Percentiles rank a stretch among this genome's conserved stretches.
Evolutionary conservation across 305 asterid genomes (phyloP).

Genomic region (Fraxinus baroniana): DNA sequence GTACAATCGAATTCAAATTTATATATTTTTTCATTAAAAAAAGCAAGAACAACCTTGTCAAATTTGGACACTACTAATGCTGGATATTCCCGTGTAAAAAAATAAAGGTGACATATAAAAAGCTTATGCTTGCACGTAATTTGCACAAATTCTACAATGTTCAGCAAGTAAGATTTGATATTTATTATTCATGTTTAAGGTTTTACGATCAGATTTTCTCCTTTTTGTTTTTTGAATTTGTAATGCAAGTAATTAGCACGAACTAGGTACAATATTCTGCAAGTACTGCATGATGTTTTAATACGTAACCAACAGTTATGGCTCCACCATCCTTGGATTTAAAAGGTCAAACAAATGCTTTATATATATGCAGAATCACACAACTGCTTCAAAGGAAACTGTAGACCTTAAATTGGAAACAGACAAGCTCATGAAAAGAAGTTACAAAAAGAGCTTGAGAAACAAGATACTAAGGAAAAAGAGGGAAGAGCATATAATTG

Average conservation of each 20-base stretch:
- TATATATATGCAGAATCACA: too few species aligned
- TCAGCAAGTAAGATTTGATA: not conserved
- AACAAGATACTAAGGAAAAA: not conserved
- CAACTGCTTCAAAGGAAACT: not conserved
- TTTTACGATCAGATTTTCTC: not conserved
- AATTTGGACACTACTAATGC: not conserved
- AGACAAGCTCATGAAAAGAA: not conserved
- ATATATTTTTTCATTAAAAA: not conserved
- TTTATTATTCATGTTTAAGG: not conserved
- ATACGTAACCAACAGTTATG: not conserved
- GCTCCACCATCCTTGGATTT: not conserved
- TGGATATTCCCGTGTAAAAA: not conserved
- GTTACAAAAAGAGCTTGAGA: not conserved
- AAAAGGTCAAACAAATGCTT: not conserved
- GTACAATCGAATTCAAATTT: not conserved
- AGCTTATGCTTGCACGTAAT: not conserved
- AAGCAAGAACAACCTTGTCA: not conserved
- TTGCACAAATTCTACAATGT: not conserved
- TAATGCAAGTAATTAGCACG: not conserved
- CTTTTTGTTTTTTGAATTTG: not conserved
- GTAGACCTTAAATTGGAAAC: not conserved
- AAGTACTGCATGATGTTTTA: not conserved
- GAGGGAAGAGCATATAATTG: slow-evolving; percentile 75
- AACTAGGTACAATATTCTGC: not conserved
- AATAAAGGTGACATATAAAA: not conserved